Base-by-base conservation (phyloP, 2,329 filamentous ascomycete genomes). In the Monosporascus sp. region DNA sequence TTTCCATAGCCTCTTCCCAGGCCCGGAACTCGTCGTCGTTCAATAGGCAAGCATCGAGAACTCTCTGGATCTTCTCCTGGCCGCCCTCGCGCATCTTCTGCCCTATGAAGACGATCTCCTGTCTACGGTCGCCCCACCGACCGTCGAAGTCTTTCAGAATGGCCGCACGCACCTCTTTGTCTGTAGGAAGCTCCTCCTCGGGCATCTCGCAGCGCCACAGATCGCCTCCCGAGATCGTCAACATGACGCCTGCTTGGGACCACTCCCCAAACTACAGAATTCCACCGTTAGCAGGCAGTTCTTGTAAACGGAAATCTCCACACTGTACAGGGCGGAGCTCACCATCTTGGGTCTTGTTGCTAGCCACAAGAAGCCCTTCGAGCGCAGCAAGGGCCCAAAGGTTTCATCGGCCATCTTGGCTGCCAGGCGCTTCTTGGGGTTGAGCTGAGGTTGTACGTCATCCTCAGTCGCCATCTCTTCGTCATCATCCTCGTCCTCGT, bases 71-170 rank as follows among this genome's bases (percentile, higher is more conserved):
- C 0, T 71, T 74, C 5, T 65, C 17, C 25, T 65, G 60, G 0
- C 60, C 64, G 2, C 62, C 62, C 1, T 74, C 62, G 48, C 88
- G 75, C 15, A 90, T 72, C 5, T 76, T 75, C 66, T 89, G 84
- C 0, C 86, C 86, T 53, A 90, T 89, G 55, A 90, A 87, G 3
- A 90, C 86, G 6, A 90, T 65, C 65, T 90, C 86, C 64, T 90
- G 86, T 2, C 86, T 74, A 1, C 86, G 75, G 59, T 90, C 86
- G 1, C 84, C 86, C 84, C 85, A 89, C 54, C 81, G 75, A 0
- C 80, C 81, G 6, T 70, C 62, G 22, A 81, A 74, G 57, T 81
- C 78, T 51, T 78, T 73, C 42, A 69, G 62, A 14, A 80, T 74
- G 0, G 79, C 75, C 6, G 71, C 70, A 36, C 80, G 72, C 0